These are phyloP conservation scores for Naganishia albida DNA, from an alignment of 1,284 basidiomycete species.

Conservation along the genomic window DNA sequence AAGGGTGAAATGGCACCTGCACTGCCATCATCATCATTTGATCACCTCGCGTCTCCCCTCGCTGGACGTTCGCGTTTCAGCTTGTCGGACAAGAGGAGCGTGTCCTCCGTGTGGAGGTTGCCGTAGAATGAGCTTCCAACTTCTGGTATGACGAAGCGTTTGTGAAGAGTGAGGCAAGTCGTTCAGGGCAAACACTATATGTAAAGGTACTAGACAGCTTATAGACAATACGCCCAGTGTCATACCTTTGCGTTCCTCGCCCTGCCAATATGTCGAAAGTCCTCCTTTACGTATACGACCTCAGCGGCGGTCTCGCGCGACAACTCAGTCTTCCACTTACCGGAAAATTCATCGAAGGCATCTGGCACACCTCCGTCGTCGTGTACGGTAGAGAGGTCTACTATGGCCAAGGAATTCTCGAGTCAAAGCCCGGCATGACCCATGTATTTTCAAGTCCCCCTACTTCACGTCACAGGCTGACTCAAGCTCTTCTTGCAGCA, in stretches of 20 bases:
- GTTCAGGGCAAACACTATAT: neutral
- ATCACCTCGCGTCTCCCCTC: neutral
- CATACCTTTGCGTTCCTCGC: neutral
- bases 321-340: constrained; percentile 74
- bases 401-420: constrained; percentile 79
- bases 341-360: constrained; percentile 81
- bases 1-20: neutral
- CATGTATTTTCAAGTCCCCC: constrained; percentile 61
- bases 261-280: constrained; percentile 57
- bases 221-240: neutral
- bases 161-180: constrained; percentile 1
- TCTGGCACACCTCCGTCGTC: constrained; percentile 88
- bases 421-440: constrained; percentile 69
- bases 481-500: constrained; percentile 58
- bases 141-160: constrained; percentile 12
- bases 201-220: neutral
- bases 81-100: neutral
- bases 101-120: neutral
- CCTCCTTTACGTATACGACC: constrained; percentile 84
- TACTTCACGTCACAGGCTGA: too few relatives aligned
- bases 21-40: too few relatives aligned
- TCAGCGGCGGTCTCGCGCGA: constrained; percentile 78
- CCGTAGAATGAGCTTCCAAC: neutral
- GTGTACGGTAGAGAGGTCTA: constrained; percentile 81
- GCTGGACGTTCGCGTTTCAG: neutral